A percentile compares a stretch with the other conserved stretches of the same genome.
Conservation (phyloP, 768 basidiomycete species). For the Tricholoma saponaceum region DNA sequence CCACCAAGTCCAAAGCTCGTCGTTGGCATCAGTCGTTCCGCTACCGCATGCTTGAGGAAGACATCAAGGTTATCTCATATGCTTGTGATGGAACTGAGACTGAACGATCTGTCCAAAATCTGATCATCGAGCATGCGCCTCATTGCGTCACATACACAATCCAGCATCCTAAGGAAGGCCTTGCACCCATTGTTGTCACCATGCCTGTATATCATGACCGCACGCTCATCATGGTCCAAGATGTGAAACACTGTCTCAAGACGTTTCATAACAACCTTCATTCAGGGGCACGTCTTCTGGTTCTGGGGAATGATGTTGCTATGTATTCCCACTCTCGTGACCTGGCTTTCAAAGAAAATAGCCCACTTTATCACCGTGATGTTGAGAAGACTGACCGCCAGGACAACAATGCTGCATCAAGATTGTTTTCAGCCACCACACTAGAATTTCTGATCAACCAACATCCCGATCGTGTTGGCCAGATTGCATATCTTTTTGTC, state of each 20-base stretch:
- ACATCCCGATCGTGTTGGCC: background rate
- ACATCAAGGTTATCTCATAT: conserved; percentile 26
- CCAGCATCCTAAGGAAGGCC: background rate
- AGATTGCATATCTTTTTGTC: conserved; percentile 8
- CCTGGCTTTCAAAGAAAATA: conserved; percentile 11
- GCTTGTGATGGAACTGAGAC: conserved; percentile 31
- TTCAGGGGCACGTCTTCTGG: conserved; percentile 24
- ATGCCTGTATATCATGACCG: conserved; percentile 6
- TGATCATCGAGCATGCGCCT: background rate
- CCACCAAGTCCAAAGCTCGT: background rate
- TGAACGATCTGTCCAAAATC: conserved; percentile 24
- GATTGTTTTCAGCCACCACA: background rate
- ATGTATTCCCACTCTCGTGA: conserved; percentile 17
- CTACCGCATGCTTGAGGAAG: conserved; percentile 11
- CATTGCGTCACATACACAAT: background rate
- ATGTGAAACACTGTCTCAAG: conserved; percentile 28
- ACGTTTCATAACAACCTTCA: conserved; percentile 26
- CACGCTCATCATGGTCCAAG: conserved; percentile 20
- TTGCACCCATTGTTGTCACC: background rate
- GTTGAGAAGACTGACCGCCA: conserved; percentile 38
- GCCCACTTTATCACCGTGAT: conserved; percentile 23
- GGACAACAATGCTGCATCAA: conserved; percentile 32
- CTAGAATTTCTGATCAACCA: background rate
- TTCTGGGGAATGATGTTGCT: conserved; percentile 18
- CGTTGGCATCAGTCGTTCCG: background rate